phyloP scores from a whole-genome alignment of 345 rosid species.

The Passiflora organensis region DNA sequence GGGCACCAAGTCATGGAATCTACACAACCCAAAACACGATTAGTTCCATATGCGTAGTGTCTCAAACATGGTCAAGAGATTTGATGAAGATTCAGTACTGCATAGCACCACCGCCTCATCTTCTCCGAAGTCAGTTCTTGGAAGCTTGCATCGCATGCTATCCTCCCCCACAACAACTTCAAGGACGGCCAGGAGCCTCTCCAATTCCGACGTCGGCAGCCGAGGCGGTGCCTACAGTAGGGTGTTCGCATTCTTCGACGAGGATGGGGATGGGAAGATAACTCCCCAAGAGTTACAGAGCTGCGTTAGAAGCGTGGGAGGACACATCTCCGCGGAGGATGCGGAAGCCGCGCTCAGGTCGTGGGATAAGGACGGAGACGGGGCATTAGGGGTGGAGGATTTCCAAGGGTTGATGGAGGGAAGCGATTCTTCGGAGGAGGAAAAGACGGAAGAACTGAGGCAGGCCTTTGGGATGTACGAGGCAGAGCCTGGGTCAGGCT shows the following conservation, averaged over 20 bases:
- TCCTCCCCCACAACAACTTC: too few relatives aligned
- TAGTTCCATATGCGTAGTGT: neutral
- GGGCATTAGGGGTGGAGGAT: slow-evolving; percentile 50
- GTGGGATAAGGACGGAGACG: slow-evolving; percentile 59
- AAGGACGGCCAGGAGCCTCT: neutral
- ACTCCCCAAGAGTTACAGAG: slow-evolving; percentile 46
- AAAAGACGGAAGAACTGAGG: slow-evolving; percentile 40
- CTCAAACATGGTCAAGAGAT: neutral
- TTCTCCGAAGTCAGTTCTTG: neutral
- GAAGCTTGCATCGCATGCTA: slow-evolving; percentile 7
- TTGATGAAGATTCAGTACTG: neutral
- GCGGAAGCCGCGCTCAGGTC: slow-evolving; percentile 43
- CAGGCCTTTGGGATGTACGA: slow-evolving; percentile 61
- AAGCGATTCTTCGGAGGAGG: slow-evolving; percentile 34
- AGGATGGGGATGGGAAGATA: slow-evolving; percentile 56
- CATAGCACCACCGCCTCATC: neutral
- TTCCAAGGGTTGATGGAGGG: slow-evolving; percentile 46
- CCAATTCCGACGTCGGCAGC: neutral
- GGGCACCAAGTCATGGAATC: too few relatives aligned
- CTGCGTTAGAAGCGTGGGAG: slow-evolving; percentile 44
- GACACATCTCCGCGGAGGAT: slow-evolving; percentile 42
- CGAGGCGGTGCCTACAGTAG: neutral
- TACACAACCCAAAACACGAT: too few relatives aligned
- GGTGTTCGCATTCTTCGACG: slow-evolving; percentile 53
- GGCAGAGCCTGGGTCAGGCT: slow-evolving; percentile 38